These are phyloP conservation scores for Leishmania arabica DNA, from an alignment of 208 protist species.

Conservation along the genomic window DNA sequence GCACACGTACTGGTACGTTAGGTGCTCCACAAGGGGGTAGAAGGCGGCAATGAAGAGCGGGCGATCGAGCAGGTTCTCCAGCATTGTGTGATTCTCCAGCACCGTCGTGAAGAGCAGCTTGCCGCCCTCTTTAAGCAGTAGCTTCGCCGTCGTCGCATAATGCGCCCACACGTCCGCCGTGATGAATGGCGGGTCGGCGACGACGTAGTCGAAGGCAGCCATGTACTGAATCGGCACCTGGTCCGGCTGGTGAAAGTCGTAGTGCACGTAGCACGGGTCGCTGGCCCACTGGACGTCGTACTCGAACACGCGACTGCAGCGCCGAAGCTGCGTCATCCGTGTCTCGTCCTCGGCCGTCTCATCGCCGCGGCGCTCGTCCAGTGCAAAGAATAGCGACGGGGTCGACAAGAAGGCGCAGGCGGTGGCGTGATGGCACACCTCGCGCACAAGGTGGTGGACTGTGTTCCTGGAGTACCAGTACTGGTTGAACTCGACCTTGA, in stretches of 20 bases:
- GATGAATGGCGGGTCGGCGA: constrained; percentile 96
- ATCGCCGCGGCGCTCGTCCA: constrained; percentile 40
- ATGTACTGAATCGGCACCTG: constrained; percentile 75
- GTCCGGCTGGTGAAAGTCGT: constrained; percentile 87
- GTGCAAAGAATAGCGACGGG: constrained; percentile 90
- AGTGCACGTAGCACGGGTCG: constrained; percentile 81
- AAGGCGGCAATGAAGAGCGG: constrained; percentile 86
- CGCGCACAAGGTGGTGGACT: constrained; percentile 64
- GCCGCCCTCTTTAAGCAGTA: constrained; percentile 52
- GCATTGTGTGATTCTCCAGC: constrained; percentile 89
- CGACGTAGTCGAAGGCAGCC: constrained; percentile 86
- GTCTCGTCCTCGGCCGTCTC: constrained; percentile 28
- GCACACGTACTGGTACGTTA: constrained; percentile 95
- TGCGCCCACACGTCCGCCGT: constrained; percentile 87
- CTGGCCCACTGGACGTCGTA: constrained; percentile 85
- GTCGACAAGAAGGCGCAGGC: constrained; percentile 90
- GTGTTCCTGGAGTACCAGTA: constrained; percentile 94
- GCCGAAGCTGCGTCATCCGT: constrained; percentile 29
- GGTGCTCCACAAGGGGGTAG: constrained; percentile 74
- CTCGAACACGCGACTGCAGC: constrained; percentile 77
- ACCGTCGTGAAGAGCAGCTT: constrained; percentile 92
- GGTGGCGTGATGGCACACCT: constrained; percentile 71
- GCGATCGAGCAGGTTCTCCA: constrained; percentile 61
- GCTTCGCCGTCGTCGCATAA: constrained; percentile 72
- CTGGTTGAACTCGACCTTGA: constrained; percentile 88